Evolutionary conservation across 2,329 filamentous ascomycete species (phyloP).

Genomic region (Colletotrichum endophyticum): DNA sequence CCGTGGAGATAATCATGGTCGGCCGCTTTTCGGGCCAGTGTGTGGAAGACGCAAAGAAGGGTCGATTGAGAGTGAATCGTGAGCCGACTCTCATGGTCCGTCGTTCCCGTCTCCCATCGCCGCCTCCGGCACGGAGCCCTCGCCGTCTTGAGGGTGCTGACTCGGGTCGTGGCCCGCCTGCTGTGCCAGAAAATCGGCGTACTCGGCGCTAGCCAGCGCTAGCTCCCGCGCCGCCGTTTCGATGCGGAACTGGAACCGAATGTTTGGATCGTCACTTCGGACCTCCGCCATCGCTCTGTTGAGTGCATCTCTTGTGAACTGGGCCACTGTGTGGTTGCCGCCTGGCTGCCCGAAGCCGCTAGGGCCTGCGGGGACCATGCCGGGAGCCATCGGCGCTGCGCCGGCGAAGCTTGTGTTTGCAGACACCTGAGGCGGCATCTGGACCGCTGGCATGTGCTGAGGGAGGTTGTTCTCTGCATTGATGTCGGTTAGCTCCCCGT

Average conservation of each 20-base stretch:
- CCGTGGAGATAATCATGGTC: not conserved
- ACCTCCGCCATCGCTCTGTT: slow-evolving; percentile 52
- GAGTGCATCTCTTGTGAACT: slow-evolving; percentile 43
- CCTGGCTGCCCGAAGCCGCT: slow-evolving; percentile 9
- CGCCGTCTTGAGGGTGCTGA: slow-evolving; percentile 24
- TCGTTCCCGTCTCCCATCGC: slow-evolving; percentile 22
- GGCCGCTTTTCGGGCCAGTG: not conserved
- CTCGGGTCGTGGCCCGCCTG: slow-evolving; percentile 29
- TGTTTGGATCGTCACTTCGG: slow-evolving; percentile 45
- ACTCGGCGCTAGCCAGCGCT: slow-evolving; percentile 56
- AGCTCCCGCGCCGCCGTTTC: slow-evolving; percentile 60
- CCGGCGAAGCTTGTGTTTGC: slow-evolving; percentile 32
- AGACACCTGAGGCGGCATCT: slow-evolving; percentile 31
- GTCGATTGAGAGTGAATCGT: not conserved
- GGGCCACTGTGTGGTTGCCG: slow-evolving; percentile 10
- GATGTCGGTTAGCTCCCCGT: not conserved
- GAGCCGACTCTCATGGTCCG: slow-evolving; percentile 1
- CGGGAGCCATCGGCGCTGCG: slow-evolving; percentile 24
- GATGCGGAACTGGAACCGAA: slow-evolving; percentile 54
- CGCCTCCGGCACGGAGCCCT: slow-evolving; percentile 16
- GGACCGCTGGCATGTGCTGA: slow-evolving; percentile 34
- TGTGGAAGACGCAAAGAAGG: not conserved
- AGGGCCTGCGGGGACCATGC: slow-evolving; percentile 33
- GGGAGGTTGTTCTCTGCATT: slow-evolving; percentile 51
- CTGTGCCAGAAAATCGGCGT: slow-evolving; percentile 46